These are phyloP conservation scores for Cerioporus squamosus DNA, from an alignment of 1,284 basidiomycete genomes.

Conservation along the genomic window DNA sequence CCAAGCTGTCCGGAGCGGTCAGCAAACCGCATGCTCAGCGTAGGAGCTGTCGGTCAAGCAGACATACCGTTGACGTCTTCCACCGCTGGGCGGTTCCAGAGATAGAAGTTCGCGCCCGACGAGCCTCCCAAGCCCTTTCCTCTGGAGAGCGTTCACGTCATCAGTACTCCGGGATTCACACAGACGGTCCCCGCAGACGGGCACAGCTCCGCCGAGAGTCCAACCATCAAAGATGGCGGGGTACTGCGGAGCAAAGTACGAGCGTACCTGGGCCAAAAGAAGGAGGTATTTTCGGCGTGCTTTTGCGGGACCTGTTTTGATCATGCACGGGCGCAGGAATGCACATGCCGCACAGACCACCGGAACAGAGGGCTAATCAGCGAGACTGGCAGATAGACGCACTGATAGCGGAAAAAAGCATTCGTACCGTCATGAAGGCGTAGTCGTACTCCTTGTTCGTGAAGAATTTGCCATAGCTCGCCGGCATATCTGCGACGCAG, in stretches of 20 bases:
- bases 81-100: conserved; percentile 31
- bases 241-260: not conserved
- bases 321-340: no score
- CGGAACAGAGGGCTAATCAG: not conserved
- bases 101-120: conserved; percentile 28
- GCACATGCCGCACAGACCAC: not conserved
- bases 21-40: not conserved
- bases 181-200: not conserved
- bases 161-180: not conserved
- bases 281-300: conserved; percentile 7
- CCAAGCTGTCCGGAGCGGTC: conserved; percentile 23
- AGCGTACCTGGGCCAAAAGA: conserved; percentile 11
- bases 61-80: conserved; percentile 37
- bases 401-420: not conserved
- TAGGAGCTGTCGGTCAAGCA: not conserved
- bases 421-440: conserved; percentile 12
- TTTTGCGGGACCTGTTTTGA: conserved; percentile 6
- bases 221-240: not conserved
- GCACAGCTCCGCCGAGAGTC: not conserved
- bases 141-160: conserved; percentile 6
- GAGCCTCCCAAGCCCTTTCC: conserved; percentile 31
- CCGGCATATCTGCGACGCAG: conserved; percentile 3
- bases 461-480: conserved; percentile 8
- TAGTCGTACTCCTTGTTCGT: conserved; percentile 10
- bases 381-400: not conserved